phyloP scores from a whole-genome alignment of 169 alveolate species.

The Cryptosporidium parvum region DNA sequence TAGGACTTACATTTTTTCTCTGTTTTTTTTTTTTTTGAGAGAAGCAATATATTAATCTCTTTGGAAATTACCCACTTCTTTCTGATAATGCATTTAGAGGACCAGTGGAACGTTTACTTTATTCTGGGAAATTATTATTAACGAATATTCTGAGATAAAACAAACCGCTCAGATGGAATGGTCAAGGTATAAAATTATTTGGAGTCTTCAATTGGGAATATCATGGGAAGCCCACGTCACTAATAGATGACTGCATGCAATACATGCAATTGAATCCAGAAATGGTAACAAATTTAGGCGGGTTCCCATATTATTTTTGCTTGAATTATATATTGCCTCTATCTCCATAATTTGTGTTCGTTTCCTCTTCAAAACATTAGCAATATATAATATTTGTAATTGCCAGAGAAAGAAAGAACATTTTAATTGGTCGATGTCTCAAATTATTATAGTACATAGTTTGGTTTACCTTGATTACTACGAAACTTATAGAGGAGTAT shows the following conservation, averaged over 20 bases:
- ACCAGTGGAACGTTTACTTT: constrained; percentile 14
- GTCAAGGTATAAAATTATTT: not conserved
- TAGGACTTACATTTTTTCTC: constrained; percentile 8
- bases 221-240: not conserved
- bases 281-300: not conserved
- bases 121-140: not conserved
- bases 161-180: not conserved
- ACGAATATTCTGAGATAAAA: not conserved
- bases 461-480: not conserved
- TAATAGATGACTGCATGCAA: not conserved
- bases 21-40: not conserved
- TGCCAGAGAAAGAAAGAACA: not conserved
- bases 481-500: not conserved
- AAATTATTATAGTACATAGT: not conserved
- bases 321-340: not conserved
- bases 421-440: not conserved
- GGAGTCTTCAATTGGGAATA: not conserved
- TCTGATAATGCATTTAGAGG: constrained; percentile 9
- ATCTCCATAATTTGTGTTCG: not conserved
- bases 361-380: not conserved
- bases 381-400: not conserved
- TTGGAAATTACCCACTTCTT: constrained; percentile 18
- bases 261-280: not conserved
- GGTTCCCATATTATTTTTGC: not conserved
- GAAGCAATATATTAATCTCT: not conserved